Evolutionary conservation across 2,329 filamentous ascomycete genomes (phyloP), one percentile per base, ranked within the genome.

Genomic region (Fonsecaea erecta): DNA sequence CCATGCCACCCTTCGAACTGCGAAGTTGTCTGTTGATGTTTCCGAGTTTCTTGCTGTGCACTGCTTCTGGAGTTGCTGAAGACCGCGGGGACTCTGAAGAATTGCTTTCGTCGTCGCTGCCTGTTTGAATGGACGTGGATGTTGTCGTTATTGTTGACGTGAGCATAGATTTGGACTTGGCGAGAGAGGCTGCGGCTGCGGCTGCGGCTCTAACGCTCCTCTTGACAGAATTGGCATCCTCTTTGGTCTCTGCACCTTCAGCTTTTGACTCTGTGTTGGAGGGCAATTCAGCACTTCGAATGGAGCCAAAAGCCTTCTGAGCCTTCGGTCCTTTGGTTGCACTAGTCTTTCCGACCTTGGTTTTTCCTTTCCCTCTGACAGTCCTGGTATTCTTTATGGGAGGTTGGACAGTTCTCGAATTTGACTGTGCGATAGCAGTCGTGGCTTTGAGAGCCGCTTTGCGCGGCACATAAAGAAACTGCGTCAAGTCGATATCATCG

Each of bases 391-490:
- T n/a, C 8, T 46, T 46, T 46, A 3, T 46, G 40, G 6, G 12
- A 21, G 40, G 5, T 21, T 6, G 18, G 18, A 21, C 40, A 46
- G 40, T 11, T 46, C 21, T 46, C 40, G 5, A 18, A 46, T 46
- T 46, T 21, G n/a, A 8, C 8, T 46, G 8, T 37, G 61, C 32
- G 18, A 63, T n/a, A 18, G 55, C 64, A 12, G 28, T 37, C 9
- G 53, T 28, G n/a, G 63, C 66, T 21, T 63, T 55, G 11, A 65
- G 43, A 8, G 66, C 66, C 3, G 66, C 62, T 60, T 52, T 58
- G 28, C 62, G 54, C 2, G 66, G 66, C 54, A 58, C 37, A 53
- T 66, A 37, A 5, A 60, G n/a, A 60, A 55, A 63, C n/a, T 57
- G 30, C 14, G 34, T 24, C 28, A 61, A 46, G 24, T 53, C 53